Base-by-base conservation (phyloP, 495 filamentous ascomycete species). In the Sphaerosporella brunnea region DNA sequence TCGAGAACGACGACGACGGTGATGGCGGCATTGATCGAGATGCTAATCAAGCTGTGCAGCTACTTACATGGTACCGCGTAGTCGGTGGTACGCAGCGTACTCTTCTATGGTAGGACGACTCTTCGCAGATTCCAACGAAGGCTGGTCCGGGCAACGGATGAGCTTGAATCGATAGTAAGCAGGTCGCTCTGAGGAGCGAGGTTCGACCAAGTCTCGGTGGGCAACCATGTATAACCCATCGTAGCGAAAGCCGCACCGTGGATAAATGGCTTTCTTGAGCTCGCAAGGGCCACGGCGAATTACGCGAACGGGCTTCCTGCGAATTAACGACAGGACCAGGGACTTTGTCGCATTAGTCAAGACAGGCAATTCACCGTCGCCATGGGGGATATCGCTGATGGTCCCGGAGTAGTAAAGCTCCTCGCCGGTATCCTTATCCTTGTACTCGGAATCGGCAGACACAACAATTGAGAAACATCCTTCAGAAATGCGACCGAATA, bases 161-260 rank as follows among this genome's bases (percentile, higher is more conserved):
- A 74, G 60, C n/a, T 54, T 53, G 53, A 74, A 74, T 24, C 64
- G 62, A 21, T 66, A 61, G 37, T 65, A 69, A 43, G 60, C 53
- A n/a, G 11, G 15, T 23, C 13, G 8, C n/a, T n/a, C 43, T 43
- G 39, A 10, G 5, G 0, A 52, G 9, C 19, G 11, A 11, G 37
- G 1, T n/a, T 26, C 10, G 2, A 43, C 21, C 51, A 54, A 26
- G 21, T 51, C 34, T 2, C 42, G 36, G 38, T 55, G 45, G 2
- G 48, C 48, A 8, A 76, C 70, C 2, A 48, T 54, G 50, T 78
- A 78, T 4, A 78, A 53, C 0, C 74, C 74, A 55, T 78, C 74
- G 46, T 76, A 77, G 10, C 74, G 30, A 16, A 16, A 48, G n/a
- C 45, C 45, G n/a, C 11, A n/a, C 3, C 10, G 7, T 11, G 45